These are phyloP conservation scores for Venturia pyrina DNA, from an alignment of 2,329 filamentous ascomycete species.

Conservation along the genomic window DNA sequence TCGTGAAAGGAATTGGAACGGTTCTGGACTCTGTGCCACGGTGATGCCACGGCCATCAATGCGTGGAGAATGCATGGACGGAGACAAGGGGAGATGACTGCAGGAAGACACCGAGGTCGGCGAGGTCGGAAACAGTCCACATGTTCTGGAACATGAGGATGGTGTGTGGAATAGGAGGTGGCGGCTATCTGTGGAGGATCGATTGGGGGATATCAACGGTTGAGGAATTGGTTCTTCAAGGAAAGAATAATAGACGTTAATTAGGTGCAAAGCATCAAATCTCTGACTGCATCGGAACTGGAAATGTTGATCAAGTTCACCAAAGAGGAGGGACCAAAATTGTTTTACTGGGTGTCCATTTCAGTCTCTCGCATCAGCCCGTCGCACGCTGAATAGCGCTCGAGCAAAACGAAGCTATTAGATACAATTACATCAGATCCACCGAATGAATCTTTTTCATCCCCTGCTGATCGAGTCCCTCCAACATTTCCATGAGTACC, in stretches of 20 bases:
- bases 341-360: not conserved
- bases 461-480: not conserved
- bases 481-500: not conserved
- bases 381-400: constrained; percentile 2
- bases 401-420: not conserved
- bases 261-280: too few species aligned
- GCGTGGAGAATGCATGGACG: not conserved
- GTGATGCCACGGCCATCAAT: not conserved
- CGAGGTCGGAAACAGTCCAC: not conserved
- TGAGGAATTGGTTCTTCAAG: too few species aligned
- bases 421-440: not conserved
- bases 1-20: too few species aligned
- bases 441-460: not conserved
- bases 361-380: not conserved
- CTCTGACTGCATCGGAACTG: too few species aligned
- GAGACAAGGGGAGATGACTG: not conserved
- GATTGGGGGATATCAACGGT: not conserved
- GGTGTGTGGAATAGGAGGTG: not conserved
- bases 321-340: not conserved
- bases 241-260: too few species aligned
- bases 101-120: not conserved
- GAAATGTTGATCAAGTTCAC: too few species aligned
- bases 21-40: not conserved
- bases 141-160: not conserved
- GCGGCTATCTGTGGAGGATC: not conserved